These are phyloP conservation scores for Clavariopsis aquatica DNA, from an alignment of 495 filamentous ascomycete species.

Conservation along the genomic window DNA sequence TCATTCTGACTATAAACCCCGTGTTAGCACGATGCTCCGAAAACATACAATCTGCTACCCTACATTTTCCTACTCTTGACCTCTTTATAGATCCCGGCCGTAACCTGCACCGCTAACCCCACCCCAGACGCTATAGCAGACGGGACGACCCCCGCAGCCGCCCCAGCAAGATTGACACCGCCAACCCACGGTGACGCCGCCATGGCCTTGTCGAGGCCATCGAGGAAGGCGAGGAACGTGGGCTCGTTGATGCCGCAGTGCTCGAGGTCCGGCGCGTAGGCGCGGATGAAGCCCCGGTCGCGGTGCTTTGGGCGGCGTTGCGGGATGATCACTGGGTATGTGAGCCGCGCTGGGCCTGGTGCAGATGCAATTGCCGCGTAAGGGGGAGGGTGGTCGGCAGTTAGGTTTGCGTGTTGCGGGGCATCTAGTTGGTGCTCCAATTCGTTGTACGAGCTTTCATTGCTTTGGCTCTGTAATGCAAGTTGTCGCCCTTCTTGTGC, in stretches of 20 bases:
- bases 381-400: no score
- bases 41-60: neutral
- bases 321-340: slow-evolving; percentile 15
- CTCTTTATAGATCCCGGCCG: neutral
- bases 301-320: slow-evolving; percentile 11
- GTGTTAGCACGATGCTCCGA: neutral
- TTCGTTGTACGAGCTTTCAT: no score
- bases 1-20: slow-evolving; percentile 7
- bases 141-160: neutral
- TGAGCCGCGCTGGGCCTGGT: neutral
- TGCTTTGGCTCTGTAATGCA: no score
- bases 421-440: no score
- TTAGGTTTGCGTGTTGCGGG: no score
- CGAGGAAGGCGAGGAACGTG: slow-evolving; percentile 8
- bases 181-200: slow-evolving; percentile 6
- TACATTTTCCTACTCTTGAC: neutral
- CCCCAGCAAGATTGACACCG: neutral
- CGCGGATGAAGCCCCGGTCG: slow-evolving; percentile 4
- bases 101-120: neutral
- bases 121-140: neutral
- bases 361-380: no score
- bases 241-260: neutral
- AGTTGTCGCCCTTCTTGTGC: no score
- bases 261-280: slow-evolving; percentile 8
- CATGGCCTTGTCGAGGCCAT: neutral